These are phyloP conservation scores for Neurospora cerealis DNA, from an alignment of 495 filamentous ascomycete species.

Conservation along the genomic window DNA sequence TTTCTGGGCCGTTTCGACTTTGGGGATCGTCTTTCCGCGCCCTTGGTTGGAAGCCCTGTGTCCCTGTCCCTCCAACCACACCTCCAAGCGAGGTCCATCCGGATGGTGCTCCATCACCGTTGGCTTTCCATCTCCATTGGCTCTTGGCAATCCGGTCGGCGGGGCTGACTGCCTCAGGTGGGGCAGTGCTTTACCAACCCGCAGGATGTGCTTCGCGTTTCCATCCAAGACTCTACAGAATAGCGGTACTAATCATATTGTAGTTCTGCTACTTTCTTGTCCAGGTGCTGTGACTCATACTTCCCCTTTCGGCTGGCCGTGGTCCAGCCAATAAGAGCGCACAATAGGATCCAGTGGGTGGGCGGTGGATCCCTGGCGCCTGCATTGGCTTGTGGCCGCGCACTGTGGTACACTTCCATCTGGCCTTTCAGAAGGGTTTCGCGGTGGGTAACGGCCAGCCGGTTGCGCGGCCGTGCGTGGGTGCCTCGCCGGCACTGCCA, in stretches of 20 bases:
- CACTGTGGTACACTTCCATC: not conserved
- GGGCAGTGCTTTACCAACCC: conserved; percentile 1
- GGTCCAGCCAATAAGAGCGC: conserved; percentile 6
- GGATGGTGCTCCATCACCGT: not conserved
- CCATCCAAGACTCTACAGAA: not conserved
- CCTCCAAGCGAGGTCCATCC: not conserved
- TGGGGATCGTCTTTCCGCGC: not conserved
- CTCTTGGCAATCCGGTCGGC: not conserved
- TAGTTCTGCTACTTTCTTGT: not conserved
- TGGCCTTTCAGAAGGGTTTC: not conserved
- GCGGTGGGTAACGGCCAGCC: not conserved
- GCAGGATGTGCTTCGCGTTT: not conserved
- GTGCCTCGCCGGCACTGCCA: not conserved
- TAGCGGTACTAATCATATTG: not conserved
- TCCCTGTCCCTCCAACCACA: not conserved
- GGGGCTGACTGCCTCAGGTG: not conserved
- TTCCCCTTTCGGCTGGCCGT: conserved; percentile 21
- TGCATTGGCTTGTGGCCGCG: not conserved
- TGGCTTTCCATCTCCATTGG: not conserved
- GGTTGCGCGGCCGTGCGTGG: not conserved
- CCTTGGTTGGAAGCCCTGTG: not conserved
- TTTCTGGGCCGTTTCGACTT: not conserved
- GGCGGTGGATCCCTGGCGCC: not conserved
- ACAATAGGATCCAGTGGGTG: not conserved
- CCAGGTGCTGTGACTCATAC: conserved; percentile 19